Conservation (phyloP, 257 asterid species). For the Marsdenia floribunda region DNA sequence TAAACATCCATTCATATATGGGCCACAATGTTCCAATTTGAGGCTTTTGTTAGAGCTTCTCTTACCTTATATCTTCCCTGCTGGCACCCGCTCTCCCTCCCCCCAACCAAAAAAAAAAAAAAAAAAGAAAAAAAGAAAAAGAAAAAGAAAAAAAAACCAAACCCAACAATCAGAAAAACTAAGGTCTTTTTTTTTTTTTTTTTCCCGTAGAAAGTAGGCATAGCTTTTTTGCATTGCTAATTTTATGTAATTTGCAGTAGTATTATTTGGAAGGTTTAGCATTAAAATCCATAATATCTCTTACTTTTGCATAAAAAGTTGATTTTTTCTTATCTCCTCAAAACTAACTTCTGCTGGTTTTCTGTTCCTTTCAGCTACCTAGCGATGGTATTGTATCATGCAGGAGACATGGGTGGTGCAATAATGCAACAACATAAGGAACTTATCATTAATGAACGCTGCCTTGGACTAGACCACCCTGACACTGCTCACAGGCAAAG, state of each 20-base stretch:
- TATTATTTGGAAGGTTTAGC: neutral
- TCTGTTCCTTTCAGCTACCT: constrained; percentile 51
- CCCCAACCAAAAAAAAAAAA: no score
- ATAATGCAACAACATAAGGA: constrained; percentile 98
- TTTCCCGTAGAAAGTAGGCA: neutral
- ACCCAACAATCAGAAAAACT: neutral
- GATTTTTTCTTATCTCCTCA: neutral
- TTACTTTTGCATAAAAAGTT: neutral
- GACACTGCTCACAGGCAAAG: constrained; percentile 94
- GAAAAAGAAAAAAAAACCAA: no score
- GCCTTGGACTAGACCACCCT: constrained; percentile 97
- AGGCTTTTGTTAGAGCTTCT: neutral
- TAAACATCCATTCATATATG: neutral
- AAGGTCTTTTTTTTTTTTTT: neutral
- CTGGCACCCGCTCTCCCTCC: neutral
- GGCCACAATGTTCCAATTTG: neutral
- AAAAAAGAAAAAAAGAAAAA: no score
- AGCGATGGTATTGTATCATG: constrained; percentile 98
- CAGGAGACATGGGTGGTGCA: constrained; percentile 98
- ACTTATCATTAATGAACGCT: constrained; percentile 92
- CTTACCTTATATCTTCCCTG: neutral
- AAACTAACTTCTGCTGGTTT: neutral
- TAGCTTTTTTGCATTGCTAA: neutral
- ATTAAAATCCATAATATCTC: neutral
- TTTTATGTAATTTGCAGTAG: neutral